Base-by-base conservation (phyloP, 805 yeast genomes). In the Candida orba region DNA sequence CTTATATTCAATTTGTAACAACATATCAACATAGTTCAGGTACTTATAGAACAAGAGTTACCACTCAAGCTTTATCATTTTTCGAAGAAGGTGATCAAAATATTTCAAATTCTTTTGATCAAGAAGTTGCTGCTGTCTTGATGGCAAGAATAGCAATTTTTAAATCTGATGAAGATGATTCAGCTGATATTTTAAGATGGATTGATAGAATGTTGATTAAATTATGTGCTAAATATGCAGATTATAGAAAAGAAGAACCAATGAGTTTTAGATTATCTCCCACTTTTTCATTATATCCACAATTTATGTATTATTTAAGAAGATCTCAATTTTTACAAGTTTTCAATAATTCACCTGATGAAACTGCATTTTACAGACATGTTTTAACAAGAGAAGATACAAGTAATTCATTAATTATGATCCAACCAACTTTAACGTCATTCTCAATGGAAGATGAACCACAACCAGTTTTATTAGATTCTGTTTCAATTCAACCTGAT, bases 281-380 rank as follows among this genome's bases (percentile, higher is more conserved):
- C 46, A 84, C 83, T 60, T 90, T 88, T 64, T 78, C 88, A 36
- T 71, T 91, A 61, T 84, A 87, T 60, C 99, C 99, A 24, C 99
- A 93, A 66, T 95, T 93, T 59, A 83, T 93, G 66, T 93, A 84
- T 69, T 95, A 93, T 63, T 73, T 93, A 67, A 84, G 99, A 69
- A 82, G 99, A 64, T 88, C 97, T 1, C 98, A 91, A 66, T 90
- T 93, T 64, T 71, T 93, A 63, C 95, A 88, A 64, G 95, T 91
- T 37, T 93, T 93, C 74, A 93, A 93, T 68, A 90, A 90, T 66
- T 93, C 99, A 6, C 99, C 99, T 2, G 99, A 93, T 70, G 99
- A 93, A 70, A 89, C 98, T 36, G 96, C 96, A 33, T 93, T 90
- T 66, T 88, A 91, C 67, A 81, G 97, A 63, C 99, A 93, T 64